Evolutionary conservation across 2,329 filamentous ascomycete genomes (phyloP).

Genomic region (Keithomyces neogunnii): DNA sequence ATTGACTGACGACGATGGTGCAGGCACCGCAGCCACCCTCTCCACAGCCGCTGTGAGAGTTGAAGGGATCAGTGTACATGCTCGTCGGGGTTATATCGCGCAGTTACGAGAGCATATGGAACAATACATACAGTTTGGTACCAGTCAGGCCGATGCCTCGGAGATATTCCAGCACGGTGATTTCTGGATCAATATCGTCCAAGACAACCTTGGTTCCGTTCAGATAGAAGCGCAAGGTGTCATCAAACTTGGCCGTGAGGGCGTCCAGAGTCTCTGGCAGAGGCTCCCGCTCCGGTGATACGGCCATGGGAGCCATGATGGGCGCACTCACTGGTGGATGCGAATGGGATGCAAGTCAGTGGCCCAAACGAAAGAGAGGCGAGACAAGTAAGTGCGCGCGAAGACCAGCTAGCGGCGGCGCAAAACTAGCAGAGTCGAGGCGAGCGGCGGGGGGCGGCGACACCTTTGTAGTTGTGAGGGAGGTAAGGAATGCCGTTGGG

Average conservation of each 20-base stretch:
- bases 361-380: not conserved
- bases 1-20: conserved; percentile 89
- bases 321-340: not conserved
- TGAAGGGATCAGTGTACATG: too few relatives aligned
- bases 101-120: not conserved
- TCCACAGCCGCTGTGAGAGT: conserved; percentile 60
- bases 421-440: not conserved
- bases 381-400: not conserved
- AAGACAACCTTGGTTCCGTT: conserved; percentile 87
- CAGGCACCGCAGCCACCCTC: conserved; percentile 96
- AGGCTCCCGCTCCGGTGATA: conserved; percentile 38
- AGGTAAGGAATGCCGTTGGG: not conserved
- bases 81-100: too few relatives aligned
- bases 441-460: not conserved
- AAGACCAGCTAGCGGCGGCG: not conserved
- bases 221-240: conserved; percentile 85
- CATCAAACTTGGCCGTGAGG: conserved; percentile 71
- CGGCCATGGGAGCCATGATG: conserved; percentile 47
- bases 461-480: conserved; percentile 1
- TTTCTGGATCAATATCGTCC: conserved; percentile 81
- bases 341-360: not conserved
- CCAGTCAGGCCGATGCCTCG: conserved; percentile 88
- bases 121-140: conserved; percentile 63
- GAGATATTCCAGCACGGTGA: conserved; percentile 87
- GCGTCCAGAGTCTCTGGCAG: conserved; percentile 24